Evolutionary conservation across 805 yeast genomes (phyloP).

Genomic region (Pichia manshurica): DNA sequence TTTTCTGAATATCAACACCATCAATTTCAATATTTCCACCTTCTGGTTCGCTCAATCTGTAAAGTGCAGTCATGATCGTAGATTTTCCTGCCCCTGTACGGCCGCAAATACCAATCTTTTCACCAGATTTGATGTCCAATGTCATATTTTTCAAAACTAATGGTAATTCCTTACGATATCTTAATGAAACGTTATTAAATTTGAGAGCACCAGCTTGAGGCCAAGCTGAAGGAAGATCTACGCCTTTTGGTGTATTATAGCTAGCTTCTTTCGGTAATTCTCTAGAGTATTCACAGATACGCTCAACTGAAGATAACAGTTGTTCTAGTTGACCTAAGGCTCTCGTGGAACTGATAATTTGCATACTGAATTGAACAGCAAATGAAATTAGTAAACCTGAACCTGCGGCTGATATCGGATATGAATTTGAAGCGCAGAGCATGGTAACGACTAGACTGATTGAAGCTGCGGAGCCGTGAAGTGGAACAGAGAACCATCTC

Average conservation of each 20-base stretch:
- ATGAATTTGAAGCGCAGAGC: constrained; percentile 54
- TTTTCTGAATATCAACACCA: constrained; percentile 54
- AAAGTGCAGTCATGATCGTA: constrained; percentile 60
- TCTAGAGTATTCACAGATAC: constrained; percentile 61
- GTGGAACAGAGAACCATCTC: constrained; percentile 64
- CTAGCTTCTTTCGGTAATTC: constrained; percentile 65
- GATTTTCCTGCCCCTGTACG: constrained; percentile 87
- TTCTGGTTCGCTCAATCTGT: constrained; percentile 52
- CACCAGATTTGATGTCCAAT: constrained; percentile 43
- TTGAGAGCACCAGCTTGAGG: constrained; percentile 43
- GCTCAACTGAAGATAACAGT: constrained; percentile 71
- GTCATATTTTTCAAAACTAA: constrained; percentile 46
- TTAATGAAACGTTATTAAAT: constrained; percentile 45
- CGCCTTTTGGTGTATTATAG: constrained; percentile 21
- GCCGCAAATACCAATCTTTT: constrained; percentile 82
- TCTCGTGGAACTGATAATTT: constrained; percentile 38
- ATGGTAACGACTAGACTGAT: constrained; percentile 51
- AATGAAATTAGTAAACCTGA: constrained; percentile 67
- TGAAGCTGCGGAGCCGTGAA: constrained; percentile 49
- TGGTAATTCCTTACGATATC: constrained; percentile 58
- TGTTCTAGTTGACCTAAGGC: constrained; percentile 69
- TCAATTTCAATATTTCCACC: constrained; percentile 58
- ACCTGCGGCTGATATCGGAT: constrained; percentile 54
- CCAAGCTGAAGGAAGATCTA: constrained; percentile 35
- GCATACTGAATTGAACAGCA: constrained; percentile 52